Base-by-base conservation (phyloP, 2,329 filamentous ascomycete species). In the Phoma herbarum region DNA sequence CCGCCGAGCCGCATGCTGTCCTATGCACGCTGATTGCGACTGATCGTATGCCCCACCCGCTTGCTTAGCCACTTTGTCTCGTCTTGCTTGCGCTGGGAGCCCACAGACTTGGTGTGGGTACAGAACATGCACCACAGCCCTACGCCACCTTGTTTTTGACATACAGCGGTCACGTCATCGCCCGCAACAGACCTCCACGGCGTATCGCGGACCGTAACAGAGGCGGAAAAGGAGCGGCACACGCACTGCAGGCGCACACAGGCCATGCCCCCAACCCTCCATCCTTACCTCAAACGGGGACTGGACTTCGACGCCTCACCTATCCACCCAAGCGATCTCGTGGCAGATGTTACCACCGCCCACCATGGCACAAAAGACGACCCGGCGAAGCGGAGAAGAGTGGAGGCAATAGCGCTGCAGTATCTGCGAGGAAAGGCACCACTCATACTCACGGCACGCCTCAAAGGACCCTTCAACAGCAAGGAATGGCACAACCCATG, bases 391-490 rank as follows among this genome's bases (percentile, higher is more conserved):
- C 81, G 81, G 25, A 73, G 79, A 22, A 82, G 85, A 59, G 86
- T 88, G 58, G 87, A 90, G 71, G 75, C 79, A 0, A 83, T 88
- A 12, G 89, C 86, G 1, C 76, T 81, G 29, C 80, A 82, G 31
- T 91, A 84, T 65, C 76, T 90, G 35, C 75, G 80, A 7, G 89
- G 89, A 0, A 77, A 81, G 28, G 70, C 81, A 2, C 82, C 88
- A 0, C 68, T 84, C 23, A 79, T 93, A 2, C 72, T 88, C 3
- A 89, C 89, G 12, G 84, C 89, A 7, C 75, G 78, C 6, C 78
- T 91, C 3, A 82, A 78, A 59, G 89, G 89, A 0, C 89, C 89
- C 0, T 89, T 91, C 63, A 80, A 72, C 23, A 51, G 67, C 25
- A 51, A 68, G 6, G 59, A 61, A 33, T 78, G 75, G 75, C 66